Evolutionary conservation across 345 rosid genomes (phyloP).

Genomic region (Gossypium anomalum): DNA sequence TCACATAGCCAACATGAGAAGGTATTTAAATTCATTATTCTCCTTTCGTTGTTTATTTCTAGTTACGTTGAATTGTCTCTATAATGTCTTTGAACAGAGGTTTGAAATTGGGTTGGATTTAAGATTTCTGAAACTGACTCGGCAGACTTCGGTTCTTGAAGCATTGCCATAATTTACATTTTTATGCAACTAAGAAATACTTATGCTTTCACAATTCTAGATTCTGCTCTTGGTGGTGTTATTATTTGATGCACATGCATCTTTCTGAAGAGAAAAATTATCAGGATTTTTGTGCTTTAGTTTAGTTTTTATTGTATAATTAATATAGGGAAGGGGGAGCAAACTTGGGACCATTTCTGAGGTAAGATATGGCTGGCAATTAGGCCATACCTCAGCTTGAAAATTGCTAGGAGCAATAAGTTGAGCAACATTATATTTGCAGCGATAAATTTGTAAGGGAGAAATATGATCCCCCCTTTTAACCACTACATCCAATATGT

Average conservation of each 20-base stretch:
- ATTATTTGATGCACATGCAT: neutral
- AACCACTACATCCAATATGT: neutral
- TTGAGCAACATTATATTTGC: neutral
- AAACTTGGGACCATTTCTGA: neutral
- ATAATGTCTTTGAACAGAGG: neutral
- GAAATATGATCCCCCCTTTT: neutral
- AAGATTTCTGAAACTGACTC: conserved; percentile 1
- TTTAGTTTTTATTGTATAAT: neutral
- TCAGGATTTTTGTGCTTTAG: neutral
- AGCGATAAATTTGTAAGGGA: neutral
- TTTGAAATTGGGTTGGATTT: neutral
- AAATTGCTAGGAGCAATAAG: neutral
- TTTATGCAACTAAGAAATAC: neutral
- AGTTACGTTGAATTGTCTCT: neutral
- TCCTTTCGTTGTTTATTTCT: no score
- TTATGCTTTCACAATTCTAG: neutral
- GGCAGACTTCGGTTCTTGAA: neutral
- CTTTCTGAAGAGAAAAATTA: neutral
- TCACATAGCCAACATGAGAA: no score
- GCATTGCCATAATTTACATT: neutral
- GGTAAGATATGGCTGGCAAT: neutral
- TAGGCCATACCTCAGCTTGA: neutral
- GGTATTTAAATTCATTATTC: no score
- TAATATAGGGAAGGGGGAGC: neutral
- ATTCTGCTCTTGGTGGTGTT: neutral